Conservation (phyloP, 2,329 filamentous ascomycete species). For the Magnaporthiopsis poae region DNA sequence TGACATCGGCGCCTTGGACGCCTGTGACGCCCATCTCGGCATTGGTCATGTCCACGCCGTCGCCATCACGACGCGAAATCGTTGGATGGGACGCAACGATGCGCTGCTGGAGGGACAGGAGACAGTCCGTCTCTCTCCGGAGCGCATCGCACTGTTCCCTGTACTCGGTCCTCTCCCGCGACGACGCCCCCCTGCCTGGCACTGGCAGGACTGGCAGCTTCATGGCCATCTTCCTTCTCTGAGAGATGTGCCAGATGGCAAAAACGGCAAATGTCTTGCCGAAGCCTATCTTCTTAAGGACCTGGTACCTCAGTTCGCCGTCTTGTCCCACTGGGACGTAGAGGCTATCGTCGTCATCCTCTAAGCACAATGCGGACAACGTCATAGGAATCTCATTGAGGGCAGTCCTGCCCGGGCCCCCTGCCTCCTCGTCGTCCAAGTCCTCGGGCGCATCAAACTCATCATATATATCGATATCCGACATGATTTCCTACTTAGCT, state of each 20-base stretch:
- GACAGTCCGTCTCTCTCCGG: not conserved
- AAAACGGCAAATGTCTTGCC: not conserved
- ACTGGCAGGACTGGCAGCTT: not conserved
- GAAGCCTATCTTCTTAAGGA: not conserved
- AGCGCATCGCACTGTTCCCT: not conserved
- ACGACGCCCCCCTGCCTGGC: not conserved
- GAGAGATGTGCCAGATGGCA: not conserved
- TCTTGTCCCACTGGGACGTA: not conserved
- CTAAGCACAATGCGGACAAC: too few relatives aligned
- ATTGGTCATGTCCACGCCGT: not conserved
- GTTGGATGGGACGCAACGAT: not conserved
- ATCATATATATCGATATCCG: too few relatives aligned
- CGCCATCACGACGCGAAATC: not conserved
- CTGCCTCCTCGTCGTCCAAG: too few relatives aligned
- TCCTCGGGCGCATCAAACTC: too few relatives aligned
- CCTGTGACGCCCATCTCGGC: not conserved
- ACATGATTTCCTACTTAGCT: too few relatives aligned
- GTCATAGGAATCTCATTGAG: rapidly evolving
- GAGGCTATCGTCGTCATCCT: not conserved
- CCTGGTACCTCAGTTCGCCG: not conserved
- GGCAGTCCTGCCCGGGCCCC: too few relatives aligned
- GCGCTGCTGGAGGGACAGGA: not conserved
- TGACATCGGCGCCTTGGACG: not conserved
- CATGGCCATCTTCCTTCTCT: not conserved
- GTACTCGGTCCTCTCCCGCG: not conserved